These are phyloP conservation scores for Penicillium pulvis DNA, from an alignment of 495 filamentous ascomycete genomes.

Conservation along the genomic window DNA sequence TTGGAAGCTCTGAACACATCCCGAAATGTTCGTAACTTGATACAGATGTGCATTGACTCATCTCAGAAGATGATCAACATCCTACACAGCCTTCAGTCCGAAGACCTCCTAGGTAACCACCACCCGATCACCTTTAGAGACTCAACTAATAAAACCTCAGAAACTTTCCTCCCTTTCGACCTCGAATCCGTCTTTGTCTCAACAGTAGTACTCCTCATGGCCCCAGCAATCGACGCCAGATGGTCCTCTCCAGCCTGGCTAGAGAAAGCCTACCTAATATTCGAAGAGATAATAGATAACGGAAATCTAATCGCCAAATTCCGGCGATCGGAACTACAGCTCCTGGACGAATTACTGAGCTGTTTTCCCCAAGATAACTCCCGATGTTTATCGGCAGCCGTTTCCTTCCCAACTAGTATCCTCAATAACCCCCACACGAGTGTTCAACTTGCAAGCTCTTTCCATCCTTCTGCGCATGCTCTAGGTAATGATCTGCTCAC, in stretches of 20 bases:
- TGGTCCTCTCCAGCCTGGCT: conserved; percentile 36
- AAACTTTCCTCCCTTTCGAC: conserved; percentile 50
- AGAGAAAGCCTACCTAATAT: conserved; percentile 35
- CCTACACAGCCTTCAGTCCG: conserved; percentile 36
- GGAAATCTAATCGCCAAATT: conserved; percentile 44
- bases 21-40: neutral
- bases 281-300: conserved; percentile 45
- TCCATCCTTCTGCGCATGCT: conserved; percentile 15
- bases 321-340: conserved; percentile 41
- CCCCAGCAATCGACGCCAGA: conserved; percentile 33
- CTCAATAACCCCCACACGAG: conserved; percentile 10
- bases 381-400: conserved; percentile 16
- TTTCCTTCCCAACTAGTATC: conserved; percentile 19
- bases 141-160: conserved; percentile 19
- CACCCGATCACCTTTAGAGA: neutral
- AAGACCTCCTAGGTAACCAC: conserved; percentile 43
- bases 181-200: conserved; percentile 45
- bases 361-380: conserved; percentile 27
- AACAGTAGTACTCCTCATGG: conserved; percentile 38
- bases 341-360: conserved; percentile 34
- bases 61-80: conserved; percentile 44
- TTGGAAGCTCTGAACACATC: neutral
- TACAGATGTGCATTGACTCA: conserved; percentile 28
- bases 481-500: conserved; percentile 20
- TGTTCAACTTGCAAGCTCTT: conserved; percentile 16